Conservation (phyloP, 1,284 basidiomycete species). For the Xerocomus nothofagi region DNA sequence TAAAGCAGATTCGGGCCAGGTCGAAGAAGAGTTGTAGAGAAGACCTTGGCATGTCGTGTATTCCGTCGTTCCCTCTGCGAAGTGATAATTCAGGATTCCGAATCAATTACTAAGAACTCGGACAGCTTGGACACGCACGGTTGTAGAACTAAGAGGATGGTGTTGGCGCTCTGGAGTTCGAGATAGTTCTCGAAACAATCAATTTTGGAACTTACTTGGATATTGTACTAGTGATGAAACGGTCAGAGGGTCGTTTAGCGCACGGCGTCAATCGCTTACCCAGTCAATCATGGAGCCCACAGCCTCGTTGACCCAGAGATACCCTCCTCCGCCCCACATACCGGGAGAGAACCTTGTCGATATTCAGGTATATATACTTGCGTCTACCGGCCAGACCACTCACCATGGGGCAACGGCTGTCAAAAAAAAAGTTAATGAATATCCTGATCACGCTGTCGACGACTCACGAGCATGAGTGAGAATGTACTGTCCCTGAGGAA, state of each 20-base stretch:
- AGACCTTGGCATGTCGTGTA: neutral
- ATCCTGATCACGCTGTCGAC: neutral
- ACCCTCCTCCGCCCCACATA: neutral
- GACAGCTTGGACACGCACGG: neutral
- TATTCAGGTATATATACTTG: neutral
- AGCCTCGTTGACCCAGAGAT: neutral
- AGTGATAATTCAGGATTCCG: neutral
- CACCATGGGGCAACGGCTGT: neutral
- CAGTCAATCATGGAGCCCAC: conserved; percentile 1
- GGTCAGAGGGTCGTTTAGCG: neutral
- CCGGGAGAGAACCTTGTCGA: neutral
- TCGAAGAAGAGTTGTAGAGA: neutral
- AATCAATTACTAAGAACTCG: neutral
- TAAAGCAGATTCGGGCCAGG: neutral
- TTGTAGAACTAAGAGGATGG: neutral
- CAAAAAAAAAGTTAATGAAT: neutral
- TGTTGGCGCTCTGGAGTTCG: neutral
- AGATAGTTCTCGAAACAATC: neutral
- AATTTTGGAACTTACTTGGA: neutral
- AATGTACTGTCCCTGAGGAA: no score
- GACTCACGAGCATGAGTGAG: no score
- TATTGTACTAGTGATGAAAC: neutral
- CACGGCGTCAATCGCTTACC: neutral
- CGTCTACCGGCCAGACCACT: neutral
- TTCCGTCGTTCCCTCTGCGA: conserved; percentile 1